Base-by-base conservation (phyloP, 2,329 filamentous ascomycete genomes). In the Trichoderma sp. region DNA sequence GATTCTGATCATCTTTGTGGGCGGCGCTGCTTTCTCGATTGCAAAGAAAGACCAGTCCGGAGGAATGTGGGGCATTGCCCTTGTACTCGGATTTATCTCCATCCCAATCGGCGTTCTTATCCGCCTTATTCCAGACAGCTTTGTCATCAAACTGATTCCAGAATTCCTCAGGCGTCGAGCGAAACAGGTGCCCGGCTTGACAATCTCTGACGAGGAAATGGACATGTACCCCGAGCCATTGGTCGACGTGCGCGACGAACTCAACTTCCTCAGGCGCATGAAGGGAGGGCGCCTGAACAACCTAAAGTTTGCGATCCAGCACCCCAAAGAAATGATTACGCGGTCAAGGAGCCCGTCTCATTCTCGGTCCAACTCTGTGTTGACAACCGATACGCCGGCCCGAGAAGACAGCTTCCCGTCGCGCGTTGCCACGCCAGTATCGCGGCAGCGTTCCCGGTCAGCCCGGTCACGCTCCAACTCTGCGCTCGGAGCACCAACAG, bases 1-100 rank as follows among this genome's bases (percentile, higher is more conserved):
- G 78, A 83, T 96, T 30, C 86, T 97, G 79, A 98, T 98, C 77
- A 87, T 97, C 75, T 96, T 92, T 75, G 87, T 97, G 61, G 95
- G 95, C 72, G 92, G 93, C 37, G 81, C 83, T 10, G 93, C 94
- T 1, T 97, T 98, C 83, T 87, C 87, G 60, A 93, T 96, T 70
- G 85, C 84, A 1, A 70, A 77, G 0, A 81, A 83, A 1, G 84
- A 80, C 10, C 84, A 97, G 73, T 89, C 89, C 21, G 87, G 86
- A n/a, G 81, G 85, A 14, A 91, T 97, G 77, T 98, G 95, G 96
- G 94, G 84, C 8, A 91, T 96, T 73, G 97, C 94, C 8, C 86
- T 99, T 68, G 84, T 96, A 30, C 87, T 97, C 46, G 94, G 94
- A 37, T 83, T 91, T 72, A 80, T 96, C n/a, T 97, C 95, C 21